Evolutionary conservation across 176 grass and related monocot genomes (phyloP), one percentile per base, ranked within the genome.

Genomic region (Typha latifolia): DNA sequence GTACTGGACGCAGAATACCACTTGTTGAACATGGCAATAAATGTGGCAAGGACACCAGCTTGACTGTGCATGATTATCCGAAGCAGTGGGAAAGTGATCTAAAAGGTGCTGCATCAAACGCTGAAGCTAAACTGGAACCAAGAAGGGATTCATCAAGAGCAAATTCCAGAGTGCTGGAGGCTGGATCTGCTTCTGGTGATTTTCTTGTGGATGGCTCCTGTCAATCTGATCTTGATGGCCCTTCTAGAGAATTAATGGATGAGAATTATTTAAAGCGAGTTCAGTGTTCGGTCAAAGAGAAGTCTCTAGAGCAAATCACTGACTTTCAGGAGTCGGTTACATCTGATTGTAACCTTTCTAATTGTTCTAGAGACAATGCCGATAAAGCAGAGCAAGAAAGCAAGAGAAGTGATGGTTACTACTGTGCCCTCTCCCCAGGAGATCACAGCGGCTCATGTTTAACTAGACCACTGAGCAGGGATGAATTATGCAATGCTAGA

Each of bases 161-260:
- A 63, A 72, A 66, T 56, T 67, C 13, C 18, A 66, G 47, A 59
- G 10, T 61, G 51, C 29, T 27, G 19, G 23, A 67, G 52, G 73
- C 32, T 66, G 32, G 14, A 66, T 67, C 50, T 67, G 72, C 51
- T 62, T 69, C 47, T 69, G 63, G 7, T 56, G 32, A 12, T 74
- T 21, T 37, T 50, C 29, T 34, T 57, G 63, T 26, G 50, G 20
- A 24, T 13, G 50, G 10, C 19, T 70, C 52, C 51, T 75, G 64
- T 64, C 63, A 67, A 72, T 66, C 69, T 69, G 73, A 81, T 79
- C 71, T 76, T 65, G 81, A 75, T 75, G 61, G 29, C 23, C 61
- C 62, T 87, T 87, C 83, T 80, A 72, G 66, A 82, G 78, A 74
- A 82, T 95, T 75, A 24, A 52, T 69, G 20, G 71, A 84, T 64